These are phyloP conservation scores for Aspergillus indologenus DNA, from an alignment of 495 filamentous ascomycete species.

Conservation along the genomic window DNA sequence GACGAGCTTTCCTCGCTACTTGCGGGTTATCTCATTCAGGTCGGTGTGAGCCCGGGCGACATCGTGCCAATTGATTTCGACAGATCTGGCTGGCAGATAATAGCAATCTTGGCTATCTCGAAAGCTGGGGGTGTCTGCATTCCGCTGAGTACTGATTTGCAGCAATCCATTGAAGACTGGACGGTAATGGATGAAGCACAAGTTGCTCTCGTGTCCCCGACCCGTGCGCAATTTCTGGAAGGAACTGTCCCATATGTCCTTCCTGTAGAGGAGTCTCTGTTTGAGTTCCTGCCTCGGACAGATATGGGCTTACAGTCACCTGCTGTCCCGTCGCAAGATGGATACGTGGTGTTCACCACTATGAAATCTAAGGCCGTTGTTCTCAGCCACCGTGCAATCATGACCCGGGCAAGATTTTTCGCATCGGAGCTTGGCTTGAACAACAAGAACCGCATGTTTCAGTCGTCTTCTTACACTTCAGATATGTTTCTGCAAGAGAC, in stretches of 20 bases:
- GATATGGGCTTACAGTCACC: slow-evolving; percentile 5
- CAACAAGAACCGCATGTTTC: slow-evolving; percentile 53
- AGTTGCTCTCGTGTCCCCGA: slow-evolving; percentile 43
- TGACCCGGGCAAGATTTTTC: slow-evolving; percentile 48
- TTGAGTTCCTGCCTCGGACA: slow-evolving; percentile 33
- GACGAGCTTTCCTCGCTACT: slow-evolving; percentile 44
- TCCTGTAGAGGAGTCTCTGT: slow-evolving; percentile 34
- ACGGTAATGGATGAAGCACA: slow-evolving; percentile 38
- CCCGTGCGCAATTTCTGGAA: slow-evolving; percentile 35
- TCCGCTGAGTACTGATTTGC: slow-evolving; percentile 29
- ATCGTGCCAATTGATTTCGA: slow-evolving; percentile 39
- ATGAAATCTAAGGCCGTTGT: slow-evolving; percentile 36
- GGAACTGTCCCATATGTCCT: slow-evolving; percentile 41
- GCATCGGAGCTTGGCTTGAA: slow-evolving; percentile 43
- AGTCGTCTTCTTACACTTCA: slow-evolving; percentile 50
- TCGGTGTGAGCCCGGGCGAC: slow-evolving; percentile 39
- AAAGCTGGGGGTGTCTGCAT: slow-evolving; percentile 46
- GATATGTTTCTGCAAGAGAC: slow-evolving; percentile 42
- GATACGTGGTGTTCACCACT: slow-evolving; percentile 58
- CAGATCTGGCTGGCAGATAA: slow-evolving; percentile 40
- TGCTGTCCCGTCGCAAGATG: slow-evolving; percentile 27
- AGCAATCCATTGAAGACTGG: slow-evolving; percentile 33
- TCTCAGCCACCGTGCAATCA: slow-evolving; percentile 37
- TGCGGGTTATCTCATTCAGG: slow-evolving; percentile 38
- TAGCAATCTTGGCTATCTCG: slow-evolving; percentile 41